Conservation (phyloP, 2,329 filamentous ascomycete genomes). For the Huntiella decipiens region DNA sequence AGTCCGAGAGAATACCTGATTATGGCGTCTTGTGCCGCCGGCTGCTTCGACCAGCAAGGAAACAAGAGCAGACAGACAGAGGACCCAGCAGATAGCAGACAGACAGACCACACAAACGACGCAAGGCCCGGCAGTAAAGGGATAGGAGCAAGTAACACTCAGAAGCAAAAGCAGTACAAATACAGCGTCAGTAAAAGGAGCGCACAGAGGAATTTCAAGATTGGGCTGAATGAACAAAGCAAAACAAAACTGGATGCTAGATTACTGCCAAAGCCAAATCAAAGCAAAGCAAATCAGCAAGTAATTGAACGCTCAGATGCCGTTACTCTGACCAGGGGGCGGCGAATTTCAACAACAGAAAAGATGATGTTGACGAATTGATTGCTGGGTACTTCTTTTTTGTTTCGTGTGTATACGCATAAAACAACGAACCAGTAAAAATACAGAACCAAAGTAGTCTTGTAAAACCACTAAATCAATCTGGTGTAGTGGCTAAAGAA, state of each 20-base stretch:
- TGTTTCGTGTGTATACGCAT: not conserved
- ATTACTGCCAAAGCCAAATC: not conserved
- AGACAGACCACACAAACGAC: too few species aligned
- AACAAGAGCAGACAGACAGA: too few species aligned
- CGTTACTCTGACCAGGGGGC: not conserved
- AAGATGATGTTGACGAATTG: not conserved
- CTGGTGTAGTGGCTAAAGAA: too few species aligned
- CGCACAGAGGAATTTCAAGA: conserved; percentile 1
- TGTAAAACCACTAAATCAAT: too few species aligned
- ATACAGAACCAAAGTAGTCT: too few species aligned
- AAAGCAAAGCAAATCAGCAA: not conserved
- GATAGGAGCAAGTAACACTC: not conserved
- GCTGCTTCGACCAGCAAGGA: not conserved
- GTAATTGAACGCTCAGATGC: conserved; percentile 1
- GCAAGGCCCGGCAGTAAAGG: too few species aligned
- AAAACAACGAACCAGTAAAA: too few species aligned
- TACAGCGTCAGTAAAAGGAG: not conserved
- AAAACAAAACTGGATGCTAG: too few species aligned
- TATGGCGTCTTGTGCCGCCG: not conserved
- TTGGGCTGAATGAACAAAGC: too few species aligned
- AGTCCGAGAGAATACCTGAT: not conserved
- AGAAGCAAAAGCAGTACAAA: not conserved
- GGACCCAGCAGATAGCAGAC: too few species aligned
- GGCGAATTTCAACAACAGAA: not conserved
- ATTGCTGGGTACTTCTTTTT: not conserved